Conservation (phyloP, 257 asterid species). For the Cynanchum wilfordii region DNA sequence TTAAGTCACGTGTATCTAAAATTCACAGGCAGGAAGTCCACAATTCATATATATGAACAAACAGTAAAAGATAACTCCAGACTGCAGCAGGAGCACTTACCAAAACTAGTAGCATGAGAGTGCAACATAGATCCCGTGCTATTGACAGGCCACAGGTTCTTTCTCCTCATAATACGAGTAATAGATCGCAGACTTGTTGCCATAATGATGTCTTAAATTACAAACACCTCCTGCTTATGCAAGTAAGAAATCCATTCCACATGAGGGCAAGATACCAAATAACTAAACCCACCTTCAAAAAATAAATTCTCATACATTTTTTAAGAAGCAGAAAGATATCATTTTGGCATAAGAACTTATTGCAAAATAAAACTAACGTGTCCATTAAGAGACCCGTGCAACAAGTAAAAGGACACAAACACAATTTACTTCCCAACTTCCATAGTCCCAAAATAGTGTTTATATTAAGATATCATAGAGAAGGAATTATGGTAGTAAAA, state of each 20-base stretch:
- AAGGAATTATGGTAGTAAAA: background rate
- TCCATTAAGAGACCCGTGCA: background rate
- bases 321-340: background rate
- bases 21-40: background rate
- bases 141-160: slow-evolving; percentile 24
- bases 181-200: slow-evolving; percentile 50
- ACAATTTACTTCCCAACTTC: background rate
- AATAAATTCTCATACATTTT: background rate
- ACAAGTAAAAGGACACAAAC: background rate
- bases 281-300: background rate
- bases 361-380: background rate
- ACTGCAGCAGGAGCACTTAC: slow-evolving; percentile 26
- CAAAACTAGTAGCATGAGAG: slow-evolving; percentile 88
- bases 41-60: background rate
- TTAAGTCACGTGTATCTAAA: background rate
- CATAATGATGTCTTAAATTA: slow-evolving; percentile 27
- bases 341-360: background rate
- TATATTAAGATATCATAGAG: background rate
- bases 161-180: slow-evolving; percentile 45
- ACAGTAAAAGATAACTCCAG: background rate
- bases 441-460: background rate
- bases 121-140: slow-evolving; percentile 47
- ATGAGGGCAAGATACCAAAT: background rate
- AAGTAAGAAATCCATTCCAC: background rate
- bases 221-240: slow-evolving; percentile 10